phyloP scores from a whole-genome alignment of 2,329 filamentous ascomycete species.

The Ceratocystis eucalypticola region DNA sequence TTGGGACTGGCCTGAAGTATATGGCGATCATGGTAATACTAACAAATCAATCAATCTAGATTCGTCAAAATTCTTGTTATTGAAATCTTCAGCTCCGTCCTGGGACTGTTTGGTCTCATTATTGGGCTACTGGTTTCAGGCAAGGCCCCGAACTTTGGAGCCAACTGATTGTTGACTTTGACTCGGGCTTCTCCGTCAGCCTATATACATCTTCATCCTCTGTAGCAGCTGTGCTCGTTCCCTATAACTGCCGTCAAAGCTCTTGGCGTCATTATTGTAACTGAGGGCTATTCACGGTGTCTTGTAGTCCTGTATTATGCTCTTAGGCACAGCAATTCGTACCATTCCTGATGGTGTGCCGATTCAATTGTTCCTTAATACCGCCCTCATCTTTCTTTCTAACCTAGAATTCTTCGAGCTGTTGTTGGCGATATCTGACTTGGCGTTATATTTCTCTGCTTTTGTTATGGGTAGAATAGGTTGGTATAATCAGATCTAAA shows the following conservation, averaged over 20 bases:
- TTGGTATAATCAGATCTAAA: slow-evolving; percentile 10
- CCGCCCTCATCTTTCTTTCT: background rate
- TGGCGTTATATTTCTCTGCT: slow-evolving; percentile 16
- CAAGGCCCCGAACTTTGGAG: slow-evolving; percentile 64
- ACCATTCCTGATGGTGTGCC: background rate
- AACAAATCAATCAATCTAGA: slow-evolving; percentile 32
- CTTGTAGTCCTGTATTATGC: background rate
- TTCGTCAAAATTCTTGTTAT: slow-evolving; percentile 99
- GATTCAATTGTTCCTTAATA: background rate
- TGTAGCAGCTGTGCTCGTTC: background rate
- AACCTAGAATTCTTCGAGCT: slow-evolving; percentile 14
- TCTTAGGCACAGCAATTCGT: background rate
- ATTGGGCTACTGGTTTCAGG: slow-evolving; percentile 78
- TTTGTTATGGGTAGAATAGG: slow-evolving; percentile 16
- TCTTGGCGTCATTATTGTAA: background rate
- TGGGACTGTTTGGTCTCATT: slow-evolving; percentile 92
- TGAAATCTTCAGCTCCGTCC: slow-evolving; percentile 96
- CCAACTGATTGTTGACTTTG: slow-evolving; percentile 21
- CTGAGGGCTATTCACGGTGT: background rate
- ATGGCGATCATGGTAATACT: slow-evolving; percentile 22
- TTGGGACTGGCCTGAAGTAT: slow-evolving; percentile 7
- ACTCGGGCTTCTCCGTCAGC: background rate
- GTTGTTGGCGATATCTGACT: slow-evolving; percentile 15
- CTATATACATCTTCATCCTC: background rate
- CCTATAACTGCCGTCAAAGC: background rate